Evolutionary conservation across 257 asterid genomes (phyloP).

Genomic region (Solanum chilense): DNA sequence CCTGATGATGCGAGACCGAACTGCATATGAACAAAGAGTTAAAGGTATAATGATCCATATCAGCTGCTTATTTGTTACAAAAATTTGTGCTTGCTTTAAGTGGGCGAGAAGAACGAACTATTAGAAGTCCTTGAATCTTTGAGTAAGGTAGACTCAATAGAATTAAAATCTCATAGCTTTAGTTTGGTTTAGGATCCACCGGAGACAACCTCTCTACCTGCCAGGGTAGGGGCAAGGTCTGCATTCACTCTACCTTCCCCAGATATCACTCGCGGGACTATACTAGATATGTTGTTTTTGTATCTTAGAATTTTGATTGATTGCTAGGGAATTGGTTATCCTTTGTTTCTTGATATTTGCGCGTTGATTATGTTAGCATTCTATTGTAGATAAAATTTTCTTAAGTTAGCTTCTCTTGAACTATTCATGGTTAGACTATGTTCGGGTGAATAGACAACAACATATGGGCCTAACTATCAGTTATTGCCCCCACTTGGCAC

Average conservation of each 20-base stretch:
- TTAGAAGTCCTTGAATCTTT: not conserved
- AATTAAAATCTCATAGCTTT: not conserved
- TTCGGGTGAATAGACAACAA: too few species aligned
- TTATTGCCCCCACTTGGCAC: too few species aligned
- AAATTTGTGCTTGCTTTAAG: not conserved
- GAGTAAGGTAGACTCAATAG: not conserved
- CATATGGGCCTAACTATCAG: not conserved
- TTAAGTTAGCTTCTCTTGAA: too few species aligned
- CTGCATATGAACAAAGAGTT: conserved; percentile 70
- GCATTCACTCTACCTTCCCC: not conserved
- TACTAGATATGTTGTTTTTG: too few species aligned
- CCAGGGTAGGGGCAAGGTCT: not conserved
- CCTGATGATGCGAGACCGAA: conserved; percentile 75
- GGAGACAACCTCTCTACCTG: not conserved
- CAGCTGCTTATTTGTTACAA: not conserved
- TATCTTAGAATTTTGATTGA: too few species aligned
- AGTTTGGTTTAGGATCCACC: not conserved
- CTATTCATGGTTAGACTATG: too few species aligned
- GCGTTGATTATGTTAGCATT: too few species aligned
- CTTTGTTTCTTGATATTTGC: too few species aligned
- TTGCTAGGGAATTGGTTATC: too few species aligned
- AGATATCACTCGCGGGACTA: too few species aligned
- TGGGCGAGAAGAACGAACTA: not conserved
- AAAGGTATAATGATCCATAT: conserved; percentile 49
- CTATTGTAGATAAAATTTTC: too few species aligned